Conservation (phyloP, 2,329 filamentous ascomycete genomes). For the Paraconiothyrium sp. region DNA sequence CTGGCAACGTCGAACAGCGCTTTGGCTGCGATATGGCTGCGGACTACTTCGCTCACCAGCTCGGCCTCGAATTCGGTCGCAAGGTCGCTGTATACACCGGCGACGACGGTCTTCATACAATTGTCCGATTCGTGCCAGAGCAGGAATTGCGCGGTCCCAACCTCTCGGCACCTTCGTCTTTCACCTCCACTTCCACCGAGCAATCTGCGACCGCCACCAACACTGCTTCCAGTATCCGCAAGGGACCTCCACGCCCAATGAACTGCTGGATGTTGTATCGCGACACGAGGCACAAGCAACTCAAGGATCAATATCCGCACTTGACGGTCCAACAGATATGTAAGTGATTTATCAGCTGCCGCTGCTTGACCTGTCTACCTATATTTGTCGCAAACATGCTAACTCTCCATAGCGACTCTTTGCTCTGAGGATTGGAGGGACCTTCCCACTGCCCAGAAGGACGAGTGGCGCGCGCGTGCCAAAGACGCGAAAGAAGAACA, state of each 20-base stretch:
- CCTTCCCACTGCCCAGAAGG: conserved; percentile 26
- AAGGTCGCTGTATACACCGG: background rate
- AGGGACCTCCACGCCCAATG: conserved; percentile 39
- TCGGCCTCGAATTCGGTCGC: background rate
- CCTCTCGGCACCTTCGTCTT: background rate
- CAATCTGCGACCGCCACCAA: background rate
- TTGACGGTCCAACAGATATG: conserved; percentile 36
- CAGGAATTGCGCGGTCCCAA: background rate
- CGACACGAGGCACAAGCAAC: conserved; percentile 30
- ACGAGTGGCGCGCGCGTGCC: conserved; percentile 29
- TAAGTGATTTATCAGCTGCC: conserved; percentile 23
- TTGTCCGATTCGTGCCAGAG: background rate
- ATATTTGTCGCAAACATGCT: conserved; percentile 15
- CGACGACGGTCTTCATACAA: background rate
- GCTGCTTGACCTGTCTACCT: background rate
- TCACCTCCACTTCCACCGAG: background rate
- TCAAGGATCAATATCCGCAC: conserved; percentile 28
- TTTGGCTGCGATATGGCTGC: background rate
- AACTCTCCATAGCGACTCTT: conserved; percentile 26
- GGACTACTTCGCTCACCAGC: background rate
- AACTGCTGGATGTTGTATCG: conserved; percentile 39
- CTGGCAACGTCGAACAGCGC: background rate
- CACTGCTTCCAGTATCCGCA: conserved; percentile 10
- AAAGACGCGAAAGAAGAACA: conserved; percentile 32
- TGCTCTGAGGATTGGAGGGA: conserved; percentile 31